Base-by-base conservation (phyloP, 805 yeast species). In the Candida nanaspora region DNA sequence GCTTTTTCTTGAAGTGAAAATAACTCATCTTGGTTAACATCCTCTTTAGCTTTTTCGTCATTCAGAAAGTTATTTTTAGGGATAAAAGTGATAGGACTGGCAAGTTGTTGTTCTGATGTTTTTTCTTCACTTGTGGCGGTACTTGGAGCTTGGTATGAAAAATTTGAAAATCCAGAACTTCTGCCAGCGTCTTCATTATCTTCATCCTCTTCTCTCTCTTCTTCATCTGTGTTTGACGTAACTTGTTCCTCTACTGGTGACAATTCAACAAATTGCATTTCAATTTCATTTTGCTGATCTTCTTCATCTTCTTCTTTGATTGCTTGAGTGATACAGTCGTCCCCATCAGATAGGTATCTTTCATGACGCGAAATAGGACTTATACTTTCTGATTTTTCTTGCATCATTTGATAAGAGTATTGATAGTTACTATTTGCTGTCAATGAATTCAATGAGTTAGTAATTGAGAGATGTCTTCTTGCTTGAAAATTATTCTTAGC, bases 341-440 rank as follows among this genome's bases (percentile, higher is more conserved):
- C 34, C 3, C 11, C 22, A 18, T 19, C 34, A 31, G 34, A 49
- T 15, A 53, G 51, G 21, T 49, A 40, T 37, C 47, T 44, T 20
- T 46, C 45, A 32, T 45, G 48, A 19, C 22, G 34, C 10, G 22
- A 18, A 18, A 18, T 4, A 18, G 22, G 9, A 19, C 16, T 31
- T 18, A 13, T 8, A 10, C n/a, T 18, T 42, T 33, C 26, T 22
- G 26, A 16, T 30, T 19, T 30, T 30, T 36, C 42, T 41, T 39
- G 36, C 9, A 25, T n/a, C n/a, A n/a, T 35, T 19, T 10, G 14
- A 13, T 19, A 26, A n/a, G n/a, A 3, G 16, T 11, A 29, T 15
- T 30, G 34, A 21, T 23, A 29, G 3, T 19, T 4, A 32, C 28
- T 37, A 18, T 28, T 30, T 10, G 35, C 40, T 4, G 18, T 30